These are phyloP conservation scores for Ceriops decandra DNA, from an alignment of 345 rosid species.

Conservation along the genomic window DNA sequence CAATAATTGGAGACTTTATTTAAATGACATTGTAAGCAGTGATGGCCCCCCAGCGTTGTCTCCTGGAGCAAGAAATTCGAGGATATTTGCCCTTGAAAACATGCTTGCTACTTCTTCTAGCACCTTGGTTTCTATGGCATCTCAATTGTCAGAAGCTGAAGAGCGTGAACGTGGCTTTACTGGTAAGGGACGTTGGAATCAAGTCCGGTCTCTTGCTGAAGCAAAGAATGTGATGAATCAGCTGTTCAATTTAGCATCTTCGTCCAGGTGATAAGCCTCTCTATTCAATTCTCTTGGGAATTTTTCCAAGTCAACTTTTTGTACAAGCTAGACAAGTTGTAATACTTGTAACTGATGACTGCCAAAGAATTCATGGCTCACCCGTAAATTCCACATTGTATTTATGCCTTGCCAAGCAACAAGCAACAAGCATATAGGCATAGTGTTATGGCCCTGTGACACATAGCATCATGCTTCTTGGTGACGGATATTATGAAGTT, in stretches of 20 bases:
- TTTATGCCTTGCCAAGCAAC: no score
- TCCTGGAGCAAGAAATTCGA: constrained; percentile 94
- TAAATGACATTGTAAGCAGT: constrained; percentile 41
- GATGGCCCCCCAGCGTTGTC: constrained; percentile 58
- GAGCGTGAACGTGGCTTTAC: constrained; percentile 82
- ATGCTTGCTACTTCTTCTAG: constrained; percentile 90
- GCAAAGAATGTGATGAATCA: constrained; percentile 81
- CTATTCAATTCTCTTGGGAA: neutral
- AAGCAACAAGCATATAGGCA: no score
- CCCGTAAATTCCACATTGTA: no score
- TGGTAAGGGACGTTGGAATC: constrained; percentile 98
- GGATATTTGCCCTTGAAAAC: constrained; percentile 90
- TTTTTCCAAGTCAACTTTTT: neutral
- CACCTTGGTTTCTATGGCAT: constrained; percentile 90
- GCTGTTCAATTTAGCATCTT: constrained; percentile 78
- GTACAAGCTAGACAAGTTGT: neutral
- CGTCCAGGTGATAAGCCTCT: constrained; percentile 59
- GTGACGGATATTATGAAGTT: no score
- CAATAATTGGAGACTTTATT: neutral
- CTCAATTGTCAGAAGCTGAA: constrained; percentile 96
- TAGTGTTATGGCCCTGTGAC: no score
- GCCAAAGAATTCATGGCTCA: no score
- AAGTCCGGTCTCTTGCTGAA: constrained; percentile 81
- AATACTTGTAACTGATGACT: neutral
- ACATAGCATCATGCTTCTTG: no score